A percentile compares a stretch with the other conserved stretches of the same genome.
phyloP scores from a whole-genome alignment of 2,329 filamentous ascomycete species.

The Mycosphaerella arachidis region DNA sequence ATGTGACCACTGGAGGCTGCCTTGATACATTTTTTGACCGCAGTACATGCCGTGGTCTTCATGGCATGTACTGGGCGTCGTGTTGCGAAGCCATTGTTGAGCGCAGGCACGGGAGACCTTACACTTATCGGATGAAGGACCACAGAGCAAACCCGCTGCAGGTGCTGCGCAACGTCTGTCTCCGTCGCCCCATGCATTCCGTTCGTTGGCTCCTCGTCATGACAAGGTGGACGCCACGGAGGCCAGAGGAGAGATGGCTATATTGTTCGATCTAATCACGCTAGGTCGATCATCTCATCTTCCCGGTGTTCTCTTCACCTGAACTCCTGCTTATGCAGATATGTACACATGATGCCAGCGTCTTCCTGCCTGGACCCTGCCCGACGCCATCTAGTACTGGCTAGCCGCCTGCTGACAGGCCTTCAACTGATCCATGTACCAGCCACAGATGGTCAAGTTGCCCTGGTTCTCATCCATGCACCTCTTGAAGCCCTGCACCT shows the following conservation, averaged over 20 bases:
- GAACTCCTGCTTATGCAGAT: not conserved
- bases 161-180: too few relatives aligned
- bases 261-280: not conserved
- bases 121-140: too few relatives aligned
- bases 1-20: too few relatives aligned
- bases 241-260: not conserved
- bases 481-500: slow-evolving; percentile 81
- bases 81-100: too few relatives aligned
- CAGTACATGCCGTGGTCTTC: too few relatives aligned
- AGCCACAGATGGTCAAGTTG: slow-evolving; percentile 92
- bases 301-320: not conserved
- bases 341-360: not conserved
- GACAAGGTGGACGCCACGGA: not conserved
- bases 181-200: too few relatives aligned
- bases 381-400: slow-evolving; percentile 40
- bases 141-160: too few relatives aligned
- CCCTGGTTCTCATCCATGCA: slow-evolving; percentile 96
- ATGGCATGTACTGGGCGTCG: too few relatives aligned
- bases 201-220: too few relatives aligned
- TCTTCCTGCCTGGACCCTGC: not conserved
- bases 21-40: too few relatives aligned
- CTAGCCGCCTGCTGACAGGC: slow-evolving; percentile 46
- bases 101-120: too few relatives aligned
- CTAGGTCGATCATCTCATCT: not conserved
- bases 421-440: slow-evolving; percentile 89